These are phyloP conservation scores for Babesia bigemina DNA, from an alignment of 169 alveolate species.

Conservation along the genomic window DNA sequence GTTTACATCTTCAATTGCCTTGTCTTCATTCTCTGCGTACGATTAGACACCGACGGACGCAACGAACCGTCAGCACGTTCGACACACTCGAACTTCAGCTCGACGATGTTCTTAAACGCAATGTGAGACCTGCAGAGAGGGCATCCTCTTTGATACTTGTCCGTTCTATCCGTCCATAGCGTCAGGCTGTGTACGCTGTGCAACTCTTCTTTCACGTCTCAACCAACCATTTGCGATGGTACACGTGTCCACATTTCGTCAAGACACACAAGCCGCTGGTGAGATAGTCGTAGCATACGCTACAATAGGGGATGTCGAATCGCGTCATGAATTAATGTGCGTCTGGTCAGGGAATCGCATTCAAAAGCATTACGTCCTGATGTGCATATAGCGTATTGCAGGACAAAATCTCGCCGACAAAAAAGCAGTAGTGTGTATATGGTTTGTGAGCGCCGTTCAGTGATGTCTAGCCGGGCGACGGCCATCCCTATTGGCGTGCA, in stretches of 20 bases:
- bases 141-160: conserved; percentile 5
- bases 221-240: conserved; percentile 55
- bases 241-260: conserved; percentile 64
- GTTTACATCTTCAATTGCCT: not conserved
- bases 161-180: conserved; percentile 38
- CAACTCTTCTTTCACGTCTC: too few relatives aligned
- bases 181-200: conserved; percentile 19
- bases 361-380: not conserved
- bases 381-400: not conserved
- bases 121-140: conserved; percentile 58
- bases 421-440: not conserved
- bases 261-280: conserved; percentile 33
- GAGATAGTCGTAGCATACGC: conserved; percentile 64
- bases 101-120: conserved; percentile 4
- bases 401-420: not conserved
- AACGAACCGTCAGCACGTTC: conserved; percentile 8
- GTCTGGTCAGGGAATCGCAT: not conserved
- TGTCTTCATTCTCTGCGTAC: not conserved
- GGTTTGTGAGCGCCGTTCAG: not conserved
- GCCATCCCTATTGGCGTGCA: too few relatives aligned
- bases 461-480: not conserved
- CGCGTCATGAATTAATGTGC: conserved; percentile 36
- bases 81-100: conserved; percentile 37
- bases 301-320: conserved; percentile 65
- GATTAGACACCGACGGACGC: not conserved